phyloP scores from a whole-genome alignment of 495 filamentous ascomycete species.

The Penicillium macrosclerotiorum region DNA sequence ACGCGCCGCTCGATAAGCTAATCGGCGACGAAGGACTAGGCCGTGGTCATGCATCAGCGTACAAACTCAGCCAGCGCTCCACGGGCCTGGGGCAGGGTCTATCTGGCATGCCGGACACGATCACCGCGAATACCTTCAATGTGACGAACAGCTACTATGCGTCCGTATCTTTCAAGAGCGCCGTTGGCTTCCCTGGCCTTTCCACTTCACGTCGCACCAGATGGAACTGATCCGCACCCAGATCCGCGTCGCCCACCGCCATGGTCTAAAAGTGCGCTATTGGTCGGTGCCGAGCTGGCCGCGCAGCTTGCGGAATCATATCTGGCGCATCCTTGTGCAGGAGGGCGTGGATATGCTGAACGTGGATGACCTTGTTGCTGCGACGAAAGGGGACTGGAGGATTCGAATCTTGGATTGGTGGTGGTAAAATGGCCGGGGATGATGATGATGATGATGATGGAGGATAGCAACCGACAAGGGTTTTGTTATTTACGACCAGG shows the following conservation, averaged over 20 bases:
- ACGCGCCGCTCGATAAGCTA: slow-evolving; percentile 52
- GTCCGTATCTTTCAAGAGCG: slow-evolving; percentile 41
- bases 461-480: background rate
- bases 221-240: slow-evolving; percentile 60
- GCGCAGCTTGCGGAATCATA: slow-evolving; percentile 63
- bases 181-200: slow-evolving; percentile 41
- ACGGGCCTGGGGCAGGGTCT: slow-evolving; percentile 33
- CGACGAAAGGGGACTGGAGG: slow-evolving; percentile 46
- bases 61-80: background rate
- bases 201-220: slow-evolving; percentile 49
- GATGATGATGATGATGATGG: slow-evolving; percentile 2
- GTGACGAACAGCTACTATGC: slow-evolving; percentile 49
- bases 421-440: slow-evolving; percentile 12
- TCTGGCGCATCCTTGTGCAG: slow-evolving; percentile 70
- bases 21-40: slow-evolving; percentile 17
- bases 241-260: slow-evolving; percentile 63
- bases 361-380: slow-evolving; percentile 69
- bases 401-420: slow-evolving; percentile 41
- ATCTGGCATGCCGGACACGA: slow-evolving; percentile 32
- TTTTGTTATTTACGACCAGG: background rate
- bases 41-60: background rate
- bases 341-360: slow-evolving; percentile 78
- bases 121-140: slow-evolving; percentile 42
- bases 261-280: slow-evolving; percentile 71
- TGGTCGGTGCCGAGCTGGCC: slow-evolving; percentile 83